phyloP scores from a whole-genome alignment of 331 rosid genomes.

The Phaseolus coccineus region DNA sequence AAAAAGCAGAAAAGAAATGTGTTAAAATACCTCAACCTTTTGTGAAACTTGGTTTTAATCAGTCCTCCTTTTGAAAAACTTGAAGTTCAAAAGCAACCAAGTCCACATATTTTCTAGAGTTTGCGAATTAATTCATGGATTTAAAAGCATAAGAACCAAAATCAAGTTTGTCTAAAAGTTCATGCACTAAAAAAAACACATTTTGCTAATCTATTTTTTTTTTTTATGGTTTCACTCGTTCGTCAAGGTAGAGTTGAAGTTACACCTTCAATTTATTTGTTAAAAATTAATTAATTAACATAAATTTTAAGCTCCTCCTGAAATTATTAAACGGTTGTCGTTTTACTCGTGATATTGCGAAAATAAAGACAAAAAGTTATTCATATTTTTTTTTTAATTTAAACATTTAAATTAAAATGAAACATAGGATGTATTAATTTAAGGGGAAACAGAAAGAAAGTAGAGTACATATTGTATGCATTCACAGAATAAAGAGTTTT shows the following conservation, averaged over 20 bases:
- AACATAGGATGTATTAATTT: neutral
- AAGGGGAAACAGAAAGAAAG: neutral
- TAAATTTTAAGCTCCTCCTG: neutral
- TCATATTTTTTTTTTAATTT: neutral
- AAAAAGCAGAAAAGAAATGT: too few species aligned
- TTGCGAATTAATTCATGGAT: too few species aligned
- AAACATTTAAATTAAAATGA: neutral
- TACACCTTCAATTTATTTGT: neutral
- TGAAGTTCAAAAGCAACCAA: too few species aligned
- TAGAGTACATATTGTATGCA: neutral
- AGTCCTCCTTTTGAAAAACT: too few species aligned
- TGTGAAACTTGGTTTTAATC: too few species aligned
- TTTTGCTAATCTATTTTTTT: too few species aligned
- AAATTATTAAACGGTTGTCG: neutral
- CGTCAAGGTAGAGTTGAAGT: neutral
- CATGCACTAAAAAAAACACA: too few species aligned
- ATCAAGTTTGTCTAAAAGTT: too few species aligned
- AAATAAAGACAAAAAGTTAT: neutral
- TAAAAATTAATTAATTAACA: neutral
- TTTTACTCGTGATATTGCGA: neutral
- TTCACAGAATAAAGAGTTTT: neutral
- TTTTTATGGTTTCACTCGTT: neutral
- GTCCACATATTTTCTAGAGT: too few species aligned
- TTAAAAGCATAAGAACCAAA: too few species aligned
- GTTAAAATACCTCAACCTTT: too few species aligned